Evolutionary conservation across 2,329 filamentous ascomycete species (phyloP), one percentile per base, ranked within the genome.

Genomic region (Trichoderma simmonsii): DNA sequence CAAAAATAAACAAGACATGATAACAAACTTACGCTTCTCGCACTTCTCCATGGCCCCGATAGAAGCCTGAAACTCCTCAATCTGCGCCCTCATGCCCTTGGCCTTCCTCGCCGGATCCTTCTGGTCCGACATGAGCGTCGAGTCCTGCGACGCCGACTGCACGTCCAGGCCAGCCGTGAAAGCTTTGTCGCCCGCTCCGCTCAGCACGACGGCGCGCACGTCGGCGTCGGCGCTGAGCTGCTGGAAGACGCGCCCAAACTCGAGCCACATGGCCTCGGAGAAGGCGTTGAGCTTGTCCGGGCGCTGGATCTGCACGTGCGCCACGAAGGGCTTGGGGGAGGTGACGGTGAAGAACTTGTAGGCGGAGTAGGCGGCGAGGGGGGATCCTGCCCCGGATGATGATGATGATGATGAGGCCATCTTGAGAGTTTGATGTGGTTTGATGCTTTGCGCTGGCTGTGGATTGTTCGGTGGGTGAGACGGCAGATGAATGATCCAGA

Each of bases 221-320:
- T 91, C 86, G 0, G 91, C 84, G 82, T 95, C 92, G 73, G 83
- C 79, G 56, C 93, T 95, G 73, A 98, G 89, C 73, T 87, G 86
- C 71, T 85, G 82, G 84, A 98, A 96, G 75, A 97, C 86, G 14
- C 81, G 78, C 70, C 90, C 89, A 74, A 97, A 86, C 83, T 97
- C 94, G 68, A 91, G 84, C 94, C 95, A 98, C 90, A 98, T 95
- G 69, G 89, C 84, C 80, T 93, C 90, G 75, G 90, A 87, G 81
- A 97, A 98, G 75, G 95, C 90, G 81, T 98, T 98, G 80, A 98
- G 85, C 84, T 97, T 97, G 75, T 89, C 82, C 1, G 95, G 90
- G 1, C 95, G 89, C 84, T 97, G 95, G 83, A 97, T 97, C 83
- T 98, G 92, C 72, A 98, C 92, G 80, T 97, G 93, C n/a, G 91